Evolutionary conservation across 2,329 filamentous ascomycete species (phyloP), one percentile per base, ranked within the genome.

Genomic region (Cercospora janseana): DNA sequence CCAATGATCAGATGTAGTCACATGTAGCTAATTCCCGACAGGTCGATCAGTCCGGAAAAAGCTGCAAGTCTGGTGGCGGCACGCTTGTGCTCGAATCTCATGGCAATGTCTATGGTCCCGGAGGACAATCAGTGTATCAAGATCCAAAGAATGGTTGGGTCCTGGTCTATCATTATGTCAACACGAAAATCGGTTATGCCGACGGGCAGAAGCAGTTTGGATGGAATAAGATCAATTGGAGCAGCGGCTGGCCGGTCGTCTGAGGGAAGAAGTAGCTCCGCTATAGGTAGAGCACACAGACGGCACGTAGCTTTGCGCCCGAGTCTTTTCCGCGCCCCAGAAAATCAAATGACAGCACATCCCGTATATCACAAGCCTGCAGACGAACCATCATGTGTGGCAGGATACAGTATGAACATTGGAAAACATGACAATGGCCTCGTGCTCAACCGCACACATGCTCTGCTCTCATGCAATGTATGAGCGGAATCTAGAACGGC

Each of bases 161-260:
- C 6, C 67, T 85, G 3, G 84, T 83, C 63, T 84, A 85, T 59
- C 80, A 85, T 59, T 83, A 84, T 40, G 68, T 81, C 2, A 70
- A 83, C 55, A 81, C 75, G 0, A 72, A 66, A 1, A 71, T 80
- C 54, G 59, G 57, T 0, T 60, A 52, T 24, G 55, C 54, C 4
- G 55, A 61, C 52, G 55, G 52, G 4, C 69, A 78, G 56, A 79
- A 78, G 66, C 67, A 66, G 44, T 78, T 79, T 51, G 76, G 77
- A 18, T 74, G 76, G 69, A 79, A 79, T 58, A 72, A 66, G 44
- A 71, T 79, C 27, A 55, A 70, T 52, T 79, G 73, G 59, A 73
- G 70, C 2, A 72, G 68, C 27, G 76, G 75, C 21, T 79, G 77
- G 77, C 77, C 77, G 6, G 46, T 41, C 3, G 51, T 60, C 12